Evolutionary conservation across 148 eudicot genomes (phyloP), one percentile per base, ranked within the genome.

Genomic region (Tetragonia tetragonoides): DNA sequence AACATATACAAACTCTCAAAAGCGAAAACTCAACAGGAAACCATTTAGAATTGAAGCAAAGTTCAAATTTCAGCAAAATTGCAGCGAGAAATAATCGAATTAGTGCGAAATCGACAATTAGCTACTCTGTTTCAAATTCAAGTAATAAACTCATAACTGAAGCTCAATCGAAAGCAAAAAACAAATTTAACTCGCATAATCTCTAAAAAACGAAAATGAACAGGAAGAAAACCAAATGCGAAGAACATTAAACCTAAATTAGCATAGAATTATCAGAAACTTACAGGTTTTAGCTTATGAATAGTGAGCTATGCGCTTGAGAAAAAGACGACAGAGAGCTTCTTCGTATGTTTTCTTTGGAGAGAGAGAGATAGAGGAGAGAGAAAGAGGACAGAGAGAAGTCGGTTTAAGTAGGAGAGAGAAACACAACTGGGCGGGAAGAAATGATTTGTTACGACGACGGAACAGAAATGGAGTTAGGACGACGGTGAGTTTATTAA

Each of bases 391-490:
- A n/a, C n/a, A n/a, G 53, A n/a, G 68, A 7, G 47, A 37, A 18
- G 37, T 8, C 63, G 70, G 71, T 71, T 61, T 56, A 56, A 20
- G 8, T 6, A 42, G 34, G 61, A 12, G 7, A 61, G 74, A 71
- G 61, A 20, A 18, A 73, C 6, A 44, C 10, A 66, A 77, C 66
- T 73, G 39, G 74, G 84, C 84, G 84, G 84, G 84, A 81, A 73
- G 39, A 78, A 61, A 57, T 72, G 56, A 71, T 12, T 16, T 72
- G 63, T 72, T 72, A 72, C 23, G 62, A 53, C n/a, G 34, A 28
- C 63, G 16, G 7, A 69, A 68, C 72, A 9, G 72, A 69, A 47
- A 46, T 47, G 14, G 57, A 69, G 73, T 69, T 69, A 37, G 38
- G 34, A 9, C 56, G 51, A 66, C 54, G 23, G 37, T 2, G 72